Evolutionary conservation across 768 basidiomycete genomes (phyloP).

Genomic region (Mycena maculata): DNA sequence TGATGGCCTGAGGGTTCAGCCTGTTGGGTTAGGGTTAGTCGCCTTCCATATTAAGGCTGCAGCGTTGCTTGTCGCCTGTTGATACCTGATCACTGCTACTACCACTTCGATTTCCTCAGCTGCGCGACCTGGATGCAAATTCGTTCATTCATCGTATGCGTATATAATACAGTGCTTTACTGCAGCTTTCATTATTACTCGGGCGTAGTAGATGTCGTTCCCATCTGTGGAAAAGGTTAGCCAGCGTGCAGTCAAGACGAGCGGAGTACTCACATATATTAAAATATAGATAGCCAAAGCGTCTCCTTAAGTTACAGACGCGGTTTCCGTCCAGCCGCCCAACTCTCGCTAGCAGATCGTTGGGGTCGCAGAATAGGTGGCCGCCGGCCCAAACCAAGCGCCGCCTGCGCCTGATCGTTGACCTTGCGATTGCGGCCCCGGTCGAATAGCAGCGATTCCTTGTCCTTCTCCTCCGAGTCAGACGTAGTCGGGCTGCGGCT

Average conservation of each 20-base stretch:
- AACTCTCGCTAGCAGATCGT: constrained; percentile 34
- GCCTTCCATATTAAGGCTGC: neutral
- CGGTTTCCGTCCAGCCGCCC: constrained; percentile 23
- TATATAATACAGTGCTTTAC: constrained; percentile 25
- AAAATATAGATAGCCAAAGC: constrained; percentile 16
- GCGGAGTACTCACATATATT: constrained; percentile 29
- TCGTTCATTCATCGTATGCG: constrained; percentile 22
- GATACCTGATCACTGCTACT: neutral
- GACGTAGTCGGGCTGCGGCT: constrained; percentile 11
- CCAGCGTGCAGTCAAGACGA: neutral
- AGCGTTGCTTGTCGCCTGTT: constrained; percentile 3
- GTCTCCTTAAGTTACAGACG: constrained; percentile 21
- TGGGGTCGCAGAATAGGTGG: constrained; percentile 1
- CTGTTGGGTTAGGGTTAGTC: too few relatives aligned
- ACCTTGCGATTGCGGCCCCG: constrained; percentile 20
- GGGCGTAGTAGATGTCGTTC: constrained; percentile 22
- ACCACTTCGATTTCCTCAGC: neutral
- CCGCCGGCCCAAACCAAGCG: constrained; percentile 27
- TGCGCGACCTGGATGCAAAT: neutral
- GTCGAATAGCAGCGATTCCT: constrained; percentile 6
- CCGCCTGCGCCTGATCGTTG: constrained; percentile 32
- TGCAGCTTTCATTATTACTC: constrained; percentile 15
- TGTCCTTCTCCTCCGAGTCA: constrained; percentile 27
- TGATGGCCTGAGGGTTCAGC: too few relatives aligned
- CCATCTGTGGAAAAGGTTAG: constrained; percentile 24